Evolutionary conservation across 345 rosid species (phyloP).

Genomic region (Eucalyptus shirleyi): DNA sequence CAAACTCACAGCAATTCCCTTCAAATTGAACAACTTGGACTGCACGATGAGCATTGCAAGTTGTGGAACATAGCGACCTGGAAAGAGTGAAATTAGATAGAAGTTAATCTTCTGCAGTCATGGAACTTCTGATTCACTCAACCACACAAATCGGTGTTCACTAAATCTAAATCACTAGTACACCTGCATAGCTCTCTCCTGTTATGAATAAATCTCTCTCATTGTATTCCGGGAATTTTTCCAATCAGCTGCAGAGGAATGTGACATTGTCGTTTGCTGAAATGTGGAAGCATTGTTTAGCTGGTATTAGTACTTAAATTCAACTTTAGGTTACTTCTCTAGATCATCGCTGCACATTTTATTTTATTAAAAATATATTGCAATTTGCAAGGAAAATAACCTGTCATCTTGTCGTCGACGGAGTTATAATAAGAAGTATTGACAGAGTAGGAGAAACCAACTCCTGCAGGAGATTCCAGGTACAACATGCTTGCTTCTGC

Average conservation of each 20-base stretch:
- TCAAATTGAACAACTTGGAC: conserved; percentile 19
- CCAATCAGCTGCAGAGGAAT: conserved; percentile 16
- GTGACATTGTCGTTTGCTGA: conserved; percentile 15
- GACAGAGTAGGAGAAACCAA: conserved; percentile 39
- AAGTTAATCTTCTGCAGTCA: neutral
- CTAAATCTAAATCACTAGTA: neutral
- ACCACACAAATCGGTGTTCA: neutral
- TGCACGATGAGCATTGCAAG: conserved; percentile 21
- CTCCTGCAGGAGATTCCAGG: conserved; percentile 33
- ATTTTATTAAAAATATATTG: neutral
- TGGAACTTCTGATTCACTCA: neutral
- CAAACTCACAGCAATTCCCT: conserved; percentile 33
- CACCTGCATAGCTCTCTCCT: conserved; percentile 22
- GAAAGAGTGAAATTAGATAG: no score
- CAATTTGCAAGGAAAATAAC: neutral
- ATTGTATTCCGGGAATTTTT: conserved; percentile 17
- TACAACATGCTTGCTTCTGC: conserved; percentile 37
- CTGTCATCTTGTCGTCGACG: conserved; percentile 8
- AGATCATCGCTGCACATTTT: neutral
- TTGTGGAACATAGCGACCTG: conserved; percentile 49
- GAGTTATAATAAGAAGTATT: conserved; percentile 5
- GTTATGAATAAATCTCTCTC: conserved; percentile 15
- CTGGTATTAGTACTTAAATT: neutral
- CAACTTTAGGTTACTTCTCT: neutral
- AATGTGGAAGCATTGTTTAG: neutral